A percentile compares a stretch with the other conserved stretches of the same genome.
phyloP scores from a whole-genome alignment of 2,329 filamentous ascomycete species.

The Penicillium sp. region DNA sequence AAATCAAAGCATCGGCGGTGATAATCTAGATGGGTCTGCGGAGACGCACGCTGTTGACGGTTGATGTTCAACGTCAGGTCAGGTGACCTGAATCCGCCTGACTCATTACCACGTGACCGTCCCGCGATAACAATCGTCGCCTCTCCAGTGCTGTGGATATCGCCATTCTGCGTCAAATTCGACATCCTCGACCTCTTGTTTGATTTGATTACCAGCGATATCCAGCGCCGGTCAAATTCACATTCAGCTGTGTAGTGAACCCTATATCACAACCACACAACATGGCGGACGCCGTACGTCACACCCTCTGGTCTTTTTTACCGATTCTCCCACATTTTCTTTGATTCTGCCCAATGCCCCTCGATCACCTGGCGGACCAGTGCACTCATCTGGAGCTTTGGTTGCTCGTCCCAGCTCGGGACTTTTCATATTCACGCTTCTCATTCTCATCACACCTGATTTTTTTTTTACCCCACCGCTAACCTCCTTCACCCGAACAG shows the following conservation, averaged over 20 bases:
- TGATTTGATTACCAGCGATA: constrained; percentile 2
- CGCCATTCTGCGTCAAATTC: constrained; percentile 21
- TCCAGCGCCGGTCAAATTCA: not conserved
- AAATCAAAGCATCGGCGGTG: constrained; percentile 22
- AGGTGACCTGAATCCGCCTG: constrained; percentile 4
- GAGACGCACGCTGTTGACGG: constrained; percentile 3
- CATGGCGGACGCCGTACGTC: constrained; percentile 47
- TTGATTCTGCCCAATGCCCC: constrained; percentile 32
- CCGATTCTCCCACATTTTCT: constrained; percentile 43
- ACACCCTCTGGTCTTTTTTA: constrained; percentile 34
- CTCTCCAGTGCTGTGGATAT: constrained; percentile 17
- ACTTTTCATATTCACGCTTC: not conserved
- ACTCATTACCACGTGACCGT: constrained; percentile 20
- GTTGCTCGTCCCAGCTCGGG: not conserved
- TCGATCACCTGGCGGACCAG: constrained; percentile 23
- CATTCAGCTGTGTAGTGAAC: constrained; percentile 12
- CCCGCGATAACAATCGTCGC: constrained; percentile 25
- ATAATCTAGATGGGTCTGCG: not conserved
- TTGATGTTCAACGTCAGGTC: constrained; percentile 2
- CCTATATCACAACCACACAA: constrained; percentile 19
- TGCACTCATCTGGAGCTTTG: constrained; percentile 2
- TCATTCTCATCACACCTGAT: constrained; percentile 7
- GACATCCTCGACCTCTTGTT: constrained; percentile 10
- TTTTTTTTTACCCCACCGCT: constrained; percentile 19
- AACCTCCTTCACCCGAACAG: constrained; percentile 33